phyloP scores from a whole-genome alignment of 495 filamentous ascomycete species.

The Aspergillus homomorphus region DNA sequence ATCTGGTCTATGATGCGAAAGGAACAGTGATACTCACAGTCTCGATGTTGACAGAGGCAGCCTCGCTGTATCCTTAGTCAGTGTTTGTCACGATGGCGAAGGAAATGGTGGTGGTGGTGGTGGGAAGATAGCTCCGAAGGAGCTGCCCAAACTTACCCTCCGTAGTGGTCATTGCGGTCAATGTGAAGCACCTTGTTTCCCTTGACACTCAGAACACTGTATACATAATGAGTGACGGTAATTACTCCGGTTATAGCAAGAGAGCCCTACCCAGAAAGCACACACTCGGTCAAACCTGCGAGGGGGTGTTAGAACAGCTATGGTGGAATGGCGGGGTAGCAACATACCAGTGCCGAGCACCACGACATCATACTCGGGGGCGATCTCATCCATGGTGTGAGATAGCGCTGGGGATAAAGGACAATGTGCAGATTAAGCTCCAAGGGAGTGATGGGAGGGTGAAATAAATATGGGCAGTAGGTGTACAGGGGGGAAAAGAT shows the following conservation, averaged over 20 bases:
- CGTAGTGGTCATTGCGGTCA: slow-evolving; percentile 98
- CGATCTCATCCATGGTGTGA: slow-evolving; percentile 86
- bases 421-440: slow-evolving; percentile 19
- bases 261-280: slow-evolving; percentile 82
- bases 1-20: background rate
- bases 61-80: slow-evolving; percentile 62
- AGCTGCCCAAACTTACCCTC: slow-evolving; percentile 66
- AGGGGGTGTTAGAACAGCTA: slow-evolving; percentile 33
- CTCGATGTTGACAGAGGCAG: slow-evolving; percentile 92
- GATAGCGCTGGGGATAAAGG: slow-evolving; percentile 16
- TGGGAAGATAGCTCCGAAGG: slow-evolving; percentile 9
- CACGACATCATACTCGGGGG: slow-evolving; percentile 94
- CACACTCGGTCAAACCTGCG: slow-evolving; percentile 93
- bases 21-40: slow-evolving; percentile 52
- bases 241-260: background rate
- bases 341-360: slow-evolving; percentile 90
- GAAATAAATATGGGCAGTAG: slow-evolving; percentile 2
- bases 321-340: slow-evolving; percentile 40
- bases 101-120: too few species aligned
- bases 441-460: slow-evolving; percentile 4
- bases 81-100: slow-evolving; percentile 24
- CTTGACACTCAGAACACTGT: slow-evolving; percentile 93
- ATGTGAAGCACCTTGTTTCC: slow-evolving; percentile 99
- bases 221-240: slow-evolving; percentile 7
- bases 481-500: slow-evolving; percentile 8